Base-by-base conservation (phyloP, 306 rosid species). In the Castanea crenata region DNA sequence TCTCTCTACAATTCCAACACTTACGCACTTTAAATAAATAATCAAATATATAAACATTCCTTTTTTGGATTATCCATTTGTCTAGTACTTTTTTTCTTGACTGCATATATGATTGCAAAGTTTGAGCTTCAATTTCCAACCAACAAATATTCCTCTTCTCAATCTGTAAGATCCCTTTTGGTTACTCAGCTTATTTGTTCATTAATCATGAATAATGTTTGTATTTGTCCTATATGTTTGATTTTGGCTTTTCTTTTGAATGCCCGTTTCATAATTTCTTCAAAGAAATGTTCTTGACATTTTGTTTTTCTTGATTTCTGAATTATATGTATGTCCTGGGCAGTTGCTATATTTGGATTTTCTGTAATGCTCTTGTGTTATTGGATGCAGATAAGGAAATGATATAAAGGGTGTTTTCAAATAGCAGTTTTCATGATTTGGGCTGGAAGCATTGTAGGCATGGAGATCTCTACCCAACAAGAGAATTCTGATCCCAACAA, bases 401-500 rank as follows among this genome's bases (percentile, higher is more conserved):
- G 55, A 61, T 46, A 64, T 72, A 35, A 87, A 86, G 96, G 82
- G 14, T 76, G 77, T 81, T 78, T 71, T 78, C 64, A 74, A 72
- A 84, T 84, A 72, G 73, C 88, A 84, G 87, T 63, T 79, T 82
- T 87, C 69, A 71, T 56, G 63, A 49, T 80, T 81, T 83, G 76
- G 80, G 80, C 71, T 81, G 80, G 82, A 80, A 78, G 71, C 57
- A 77, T 82, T 82, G 80, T 81, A 81, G 65, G 85, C 71, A 67
- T 86, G 85, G 82, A 86, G 70, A 87, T 86, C 90, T 86, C 94
- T 71, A 18, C 81, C 64, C 85, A 69, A 35, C 82, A 61, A 44
- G 83, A 88, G 19, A 83, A 82, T 65, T 69, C 84, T 76, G 90
- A 86, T 58, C 79, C 65, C 49, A 73, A 73, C 57, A 84, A 84